These are phyloP conservation scores for Ceratorhiza oryzae-sativae DNA, from an alignment of 1,284 basidiomycete genomes.

Conservation along the genomic window DNA sequence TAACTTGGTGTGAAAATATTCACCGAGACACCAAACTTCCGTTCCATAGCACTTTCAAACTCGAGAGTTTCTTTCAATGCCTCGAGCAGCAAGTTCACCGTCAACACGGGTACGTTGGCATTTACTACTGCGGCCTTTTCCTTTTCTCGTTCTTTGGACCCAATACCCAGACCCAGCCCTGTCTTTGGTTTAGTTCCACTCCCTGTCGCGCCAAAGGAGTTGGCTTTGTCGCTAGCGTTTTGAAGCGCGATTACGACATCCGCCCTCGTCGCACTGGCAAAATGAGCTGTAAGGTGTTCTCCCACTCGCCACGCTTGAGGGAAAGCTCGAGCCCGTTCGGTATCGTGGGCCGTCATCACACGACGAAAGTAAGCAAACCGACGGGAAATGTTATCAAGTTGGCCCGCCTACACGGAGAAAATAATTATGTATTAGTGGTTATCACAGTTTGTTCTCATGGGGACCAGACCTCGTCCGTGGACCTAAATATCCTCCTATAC, in stretches of 20 bases:
- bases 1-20: slow-evolving; percentile 46
- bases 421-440: not conserved
- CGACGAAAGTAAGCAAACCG: slow-evolving; percentile 96
- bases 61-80: slow-evolving; percentile 84
- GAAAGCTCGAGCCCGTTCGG: slow-evolving; percentile 84
- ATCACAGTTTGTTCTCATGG: not conserved
- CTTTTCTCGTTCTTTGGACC: slow-evolving; percentile 42
- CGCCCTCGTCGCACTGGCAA: slow-evolving; percentile 77
- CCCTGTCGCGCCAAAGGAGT: not conserved
- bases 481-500: slow-evolving; percentile 94
- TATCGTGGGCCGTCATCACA: slow-evolving; percentile 87
- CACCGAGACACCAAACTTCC: slow-evolving; percentile 81
- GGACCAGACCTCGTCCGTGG: slow-evolving; percentile 73
- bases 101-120: slow-evolving; percentile 59
- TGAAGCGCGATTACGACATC: slow-evolving; percentile 29
- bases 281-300: slow-evolving; percentile 80
- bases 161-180: not conserved
- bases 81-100: slow-evolving; percentile 81
- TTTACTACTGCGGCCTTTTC: slow-evolving; percentile 45
- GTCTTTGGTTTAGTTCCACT: not conserved
- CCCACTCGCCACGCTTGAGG: slow-evolving; percentile 84
- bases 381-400: slow-evolving; percentile 92
- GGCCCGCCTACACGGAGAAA: slow-evolving; percentile 67
- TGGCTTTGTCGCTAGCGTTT: slow-evolving; percentile 20
- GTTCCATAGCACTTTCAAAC: slow-evolving; percentile 80